Evolutionary conservation across 495 filamentous ascomycete genomes (phyloP).

Genomic region (Penicillium samsonianum): DNA sequence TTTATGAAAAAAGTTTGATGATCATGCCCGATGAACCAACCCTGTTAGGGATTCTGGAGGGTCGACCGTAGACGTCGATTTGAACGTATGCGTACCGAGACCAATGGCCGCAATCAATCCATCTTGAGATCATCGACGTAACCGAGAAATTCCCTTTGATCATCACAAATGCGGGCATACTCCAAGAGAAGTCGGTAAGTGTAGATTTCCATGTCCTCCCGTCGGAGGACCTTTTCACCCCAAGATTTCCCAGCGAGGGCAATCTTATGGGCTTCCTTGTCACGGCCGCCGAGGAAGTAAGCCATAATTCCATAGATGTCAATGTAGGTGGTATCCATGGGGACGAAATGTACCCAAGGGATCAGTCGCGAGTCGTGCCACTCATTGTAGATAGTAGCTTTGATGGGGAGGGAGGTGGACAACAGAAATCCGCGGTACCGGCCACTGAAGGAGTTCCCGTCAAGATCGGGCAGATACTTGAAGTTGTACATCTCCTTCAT

Average conservation of each 20-base stretch:
- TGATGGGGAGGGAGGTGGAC: conserved; percentile 46
- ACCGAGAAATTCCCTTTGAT: conserved; percentile 17
- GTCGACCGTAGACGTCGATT: neutral
- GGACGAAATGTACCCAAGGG: conserved; percentile 59
- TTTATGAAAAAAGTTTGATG: neutral
- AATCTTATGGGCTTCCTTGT: conserved; percentile 40
- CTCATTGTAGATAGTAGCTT: conserved; percentile 53
- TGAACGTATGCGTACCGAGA: neutral
- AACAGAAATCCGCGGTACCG: conserved; percentile 52
- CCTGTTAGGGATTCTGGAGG: neutral
- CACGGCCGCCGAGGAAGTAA: conserved; percentile 40
- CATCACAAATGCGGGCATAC: conserved; percentile 25
- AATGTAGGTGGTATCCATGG: conserved; percentile 43
- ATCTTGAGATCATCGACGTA: conserved; percentile 5
- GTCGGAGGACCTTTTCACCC: conserved; percentile 39
- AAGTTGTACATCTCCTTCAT: conserved; percentile 54
- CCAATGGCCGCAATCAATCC: neutral
- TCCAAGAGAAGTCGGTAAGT: conserved; percentile 49
- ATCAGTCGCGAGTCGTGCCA: conserved; percentile 59
- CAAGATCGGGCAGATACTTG: conserved; percentile 55
- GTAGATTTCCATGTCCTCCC: conserved; percentile 44
- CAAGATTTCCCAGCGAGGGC: conserved; percentile 46
- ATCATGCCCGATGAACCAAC: neutral
- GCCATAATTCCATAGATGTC: conserved; percentile 45
- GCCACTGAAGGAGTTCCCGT: conserved; percentile 57